phyloP scores from a whole-genome alignment of 345 rosid genomes.

The Brassica napus region Da-Ae NC_063437.1:20731001-20731500 shows the following conservation, averaged over 20 bases:
- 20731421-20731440: not conserved
- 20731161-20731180: slow-evolving; percentile 43
- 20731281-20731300: not conserved
- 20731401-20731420: not conserved
- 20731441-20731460: not conserved
- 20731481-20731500: slow-evolving; percentile 44
- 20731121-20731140: slow-evolving; percentile 96
- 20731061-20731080: slow-evolving; percentile 43
- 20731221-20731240: not conserved
- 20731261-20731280: not conserved
- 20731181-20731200: not conserved
- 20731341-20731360: slow-evolving; percentile 90
- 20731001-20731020: slow-evolving; percentile 88
- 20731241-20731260: not conserved
- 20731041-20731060: slow-evolving; percentile 21
- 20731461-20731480: not conserved
- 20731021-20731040: slow-evolving; percentile 21
- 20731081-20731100: slow-evolving; percentile 67
- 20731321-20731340: slow-evolving; percentile 93
- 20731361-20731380: slow-evolving; percentile 95
- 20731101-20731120: slow-evolving; percentile 86
- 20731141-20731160: slow-evolving; percentile 88
- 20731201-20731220: not conserved
- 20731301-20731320: slow-evolving; percentile 81
- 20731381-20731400: slow-evolving; percentile 93